phyloP scores from a whole-genome alignment of 1,284 basidiomycete species.

The Somion occarium region DNA sequence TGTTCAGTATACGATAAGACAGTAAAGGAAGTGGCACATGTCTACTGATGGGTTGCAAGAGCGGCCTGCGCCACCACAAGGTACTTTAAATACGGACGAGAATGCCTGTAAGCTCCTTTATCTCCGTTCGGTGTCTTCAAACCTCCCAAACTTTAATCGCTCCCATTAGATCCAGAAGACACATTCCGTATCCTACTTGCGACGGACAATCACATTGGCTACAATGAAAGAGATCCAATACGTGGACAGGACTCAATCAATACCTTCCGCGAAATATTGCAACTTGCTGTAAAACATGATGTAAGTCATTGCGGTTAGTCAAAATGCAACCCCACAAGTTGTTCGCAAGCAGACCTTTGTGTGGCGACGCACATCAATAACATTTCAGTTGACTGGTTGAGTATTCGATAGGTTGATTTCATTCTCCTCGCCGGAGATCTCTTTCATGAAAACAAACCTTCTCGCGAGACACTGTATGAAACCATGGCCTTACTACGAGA shows the following conservation, averaged over 20 bases:
- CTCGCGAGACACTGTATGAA: constrained; percentile 84
- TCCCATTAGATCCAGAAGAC: constrained; percentile 57
- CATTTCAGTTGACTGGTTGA: constrained; percentile 1
- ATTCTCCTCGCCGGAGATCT: constrained; percentile 93
- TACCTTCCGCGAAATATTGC: constrained; percentile 91
- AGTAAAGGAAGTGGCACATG: too few species aligned
- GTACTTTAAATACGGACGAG: constrained; percentile 3
- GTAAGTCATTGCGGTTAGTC: too few species aligned
- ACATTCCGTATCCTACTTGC: constrained; percentile 84
- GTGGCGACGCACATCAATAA: neutral
- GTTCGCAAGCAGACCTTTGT: neutral
- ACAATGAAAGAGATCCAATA: constrained; percentile 91
- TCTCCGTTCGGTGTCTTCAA: too few species aligned
- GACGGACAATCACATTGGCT: constrained; percentile 96
- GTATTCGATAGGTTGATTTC: constrained; percentile 74
- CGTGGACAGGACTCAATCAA: constrained; percentile 94
- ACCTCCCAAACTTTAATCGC: too few species aligned
- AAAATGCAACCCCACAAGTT: too few species aligned
- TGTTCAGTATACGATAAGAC: too few species aligned
- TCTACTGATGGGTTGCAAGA: too few species aligned
- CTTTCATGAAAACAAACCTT: constrained; percentile 97
- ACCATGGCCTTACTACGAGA: constrained; percentile 88
- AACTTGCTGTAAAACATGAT: constrained; percentile 85
- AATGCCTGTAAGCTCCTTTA: constrained; percentile 32
- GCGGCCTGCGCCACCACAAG: neutral